Evolutionary conservation across 306 rosid species (phyloP).

Genomic region (Datisca glomerata): DNA sequence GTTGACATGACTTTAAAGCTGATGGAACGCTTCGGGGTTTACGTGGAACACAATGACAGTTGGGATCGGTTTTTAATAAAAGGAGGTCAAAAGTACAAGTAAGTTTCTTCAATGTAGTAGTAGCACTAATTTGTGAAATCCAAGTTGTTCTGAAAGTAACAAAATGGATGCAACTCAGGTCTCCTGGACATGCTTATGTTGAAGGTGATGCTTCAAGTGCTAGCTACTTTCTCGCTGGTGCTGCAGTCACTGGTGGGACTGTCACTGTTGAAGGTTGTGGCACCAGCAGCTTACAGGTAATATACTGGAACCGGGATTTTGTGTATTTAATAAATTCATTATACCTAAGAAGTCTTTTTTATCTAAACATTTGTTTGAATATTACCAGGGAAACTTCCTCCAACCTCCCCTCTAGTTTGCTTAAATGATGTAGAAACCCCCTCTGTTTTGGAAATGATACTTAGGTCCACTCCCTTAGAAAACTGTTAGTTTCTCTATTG

Average conservation of each 20-base stretch:
- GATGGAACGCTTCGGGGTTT: conserved; percentile 96
- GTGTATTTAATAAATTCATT: too few relatives aligned
- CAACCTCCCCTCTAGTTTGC: too few relatives aligned
- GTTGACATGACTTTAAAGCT: conserved; percentile 96
- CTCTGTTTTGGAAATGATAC: too few relatives aligned
- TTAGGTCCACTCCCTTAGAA: too few relatives aligned
- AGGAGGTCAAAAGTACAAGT: conserved; percentile 98
- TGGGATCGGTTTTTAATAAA: conserved; percentile 81
- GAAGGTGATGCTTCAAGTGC: conserved; percentile 99
- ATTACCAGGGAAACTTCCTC: too few relatives aligned
- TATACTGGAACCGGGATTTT: too few relatives aligned
- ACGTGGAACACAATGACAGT: conserved; percentile 53
- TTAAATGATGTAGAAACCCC: too few relatives aligned
- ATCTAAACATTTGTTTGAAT: too few relatives aligned
- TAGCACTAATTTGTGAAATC: conserved; percentile 8
- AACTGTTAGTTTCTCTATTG: too few relatives aligned
- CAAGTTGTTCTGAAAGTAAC: conserved; percentile 10
- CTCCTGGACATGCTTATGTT: conserved; percentile 88
- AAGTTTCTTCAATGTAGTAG: conserved; percentile 27
- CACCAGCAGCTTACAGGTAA: conserved; percentile 98
- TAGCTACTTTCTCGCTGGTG: conserved; percentile 99
- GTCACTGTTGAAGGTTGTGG: conserved; percentile 96
- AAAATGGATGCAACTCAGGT: conserved; percentile 31
- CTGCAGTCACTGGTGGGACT: conserved; percentile 98
- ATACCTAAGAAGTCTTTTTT: too few relatives aligned